Conservation (phyloP, 1,284 basidiomycete genomes). For the Puccinia polysora region DNA sequence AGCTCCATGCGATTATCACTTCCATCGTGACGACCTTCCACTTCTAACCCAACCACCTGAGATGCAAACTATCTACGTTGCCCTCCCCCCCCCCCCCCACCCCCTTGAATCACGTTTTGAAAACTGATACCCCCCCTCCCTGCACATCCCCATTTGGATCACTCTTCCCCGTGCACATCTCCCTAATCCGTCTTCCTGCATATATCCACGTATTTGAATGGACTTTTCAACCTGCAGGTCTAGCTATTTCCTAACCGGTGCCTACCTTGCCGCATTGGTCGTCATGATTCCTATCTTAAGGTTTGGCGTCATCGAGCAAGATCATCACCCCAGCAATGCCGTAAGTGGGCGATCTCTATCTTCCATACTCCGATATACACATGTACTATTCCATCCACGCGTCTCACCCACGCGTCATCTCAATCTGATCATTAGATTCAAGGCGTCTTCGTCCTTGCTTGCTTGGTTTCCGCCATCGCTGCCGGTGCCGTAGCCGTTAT, state of each 20-base stretch:
- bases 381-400: neutral
- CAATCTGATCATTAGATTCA: conserved; percentile 11
- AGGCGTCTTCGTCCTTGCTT: conserved; percentile 25
- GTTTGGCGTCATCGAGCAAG: conserved; percentile 40
- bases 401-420: neutral
- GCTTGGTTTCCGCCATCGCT: conserved; percentile 23
- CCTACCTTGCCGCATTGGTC: conserved; percentile 19
- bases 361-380: neutral
- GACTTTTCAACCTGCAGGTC: conserved; percentile 12
- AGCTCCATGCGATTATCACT: neutral
- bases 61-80: neutral
- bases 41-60: neutral
- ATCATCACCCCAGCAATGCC: conserved; percentile 21
- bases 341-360: neutral
- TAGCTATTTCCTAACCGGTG: conserved; percentile 43
- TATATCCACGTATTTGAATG: neutral
- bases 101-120: too few species aligned
- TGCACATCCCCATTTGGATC: neutral
- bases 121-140: neutral
- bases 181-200: neutral
- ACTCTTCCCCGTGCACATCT: neutral
- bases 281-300: conserved; percentile 41
- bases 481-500: conserved; percentile 38
- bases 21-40: too few species aligned
- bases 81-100: neutral